Evolutionary conservation across 441 rosid species (phyloP).

Genomic region (Mallotus repandus): DNA sequence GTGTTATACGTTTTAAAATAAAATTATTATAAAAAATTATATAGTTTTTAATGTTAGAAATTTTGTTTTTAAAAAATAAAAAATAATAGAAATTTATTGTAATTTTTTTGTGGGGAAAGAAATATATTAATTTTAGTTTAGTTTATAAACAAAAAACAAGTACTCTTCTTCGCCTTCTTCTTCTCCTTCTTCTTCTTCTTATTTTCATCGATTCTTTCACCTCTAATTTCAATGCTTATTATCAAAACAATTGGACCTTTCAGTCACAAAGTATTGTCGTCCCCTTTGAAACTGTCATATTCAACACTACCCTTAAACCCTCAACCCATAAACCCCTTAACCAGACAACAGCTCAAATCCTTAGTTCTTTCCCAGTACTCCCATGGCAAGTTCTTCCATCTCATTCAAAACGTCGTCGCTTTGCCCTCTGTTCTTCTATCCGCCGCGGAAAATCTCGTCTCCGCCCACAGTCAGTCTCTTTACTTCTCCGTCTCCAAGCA

Average conservation of each 20-base stretch:
- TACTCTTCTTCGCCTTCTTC: no score
- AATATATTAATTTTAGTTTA: no score
- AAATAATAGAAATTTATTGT: no score
- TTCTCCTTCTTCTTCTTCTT: no score
- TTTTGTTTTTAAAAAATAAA: no score
- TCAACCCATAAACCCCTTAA: slow-evolving; percentile 33
- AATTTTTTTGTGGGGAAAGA: no score
- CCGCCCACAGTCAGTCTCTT: slow-evolving; percentile 3
- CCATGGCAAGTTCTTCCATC: slow-evolving; percentile 57
- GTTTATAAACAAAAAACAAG: no score
- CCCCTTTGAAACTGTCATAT: slow-evolving; percentile 1
- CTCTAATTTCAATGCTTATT: slow-evolving; percentile 33
- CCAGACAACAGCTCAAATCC: slow-evolving; percentile 50
- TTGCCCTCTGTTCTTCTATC: slow-evolving; percentile 69
- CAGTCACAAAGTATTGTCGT: slow-evolving; percentile 22
- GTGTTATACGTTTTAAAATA: no score
- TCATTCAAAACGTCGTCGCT: slow-evolving; percentile 57
- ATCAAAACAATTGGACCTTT: slow-evolving; percentile 21
- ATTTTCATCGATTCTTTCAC: no score
- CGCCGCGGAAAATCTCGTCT: slow-evolving; percentile 60
- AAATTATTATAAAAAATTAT: no score
- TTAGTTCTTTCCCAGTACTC: slow-evolving; percentile 59
- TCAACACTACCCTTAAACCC: slow-evolving; percentile 28
- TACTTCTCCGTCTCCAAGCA: slow-evolving; percentile 36
- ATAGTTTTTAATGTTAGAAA: no score